phyloP scores from a whole-genome alignment of 176 grass and related monocot genomes.

The Tillandsia leiboldiana region DNA sequence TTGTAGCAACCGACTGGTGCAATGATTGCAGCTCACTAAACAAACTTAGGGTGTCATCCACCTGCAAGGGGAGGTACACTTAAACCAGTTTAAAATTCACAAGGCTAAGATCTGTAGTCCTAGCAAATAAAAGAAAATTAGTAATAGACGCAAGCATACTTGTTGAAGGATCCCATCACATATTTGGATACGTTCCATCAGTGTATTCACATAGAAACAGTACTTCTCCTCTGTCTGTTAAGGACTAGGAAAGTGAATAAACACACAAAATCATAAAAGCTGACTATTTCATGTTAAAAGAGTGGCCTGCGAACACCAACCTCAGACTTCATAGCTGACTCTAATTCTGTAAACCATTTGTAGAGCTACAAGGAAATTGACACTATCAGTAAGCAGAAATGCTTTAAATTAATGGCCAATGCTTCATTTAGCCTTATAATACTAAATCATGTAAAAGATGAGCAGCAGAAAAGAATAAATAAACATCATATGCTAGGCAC shows the following conservation, averaged over 20 bases:
- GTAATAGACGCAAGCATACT: constrained; percentile 23
- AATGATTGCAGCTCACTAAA: constrained; percentile 85
- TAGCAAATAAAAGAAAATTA: constrained; percentile 15
- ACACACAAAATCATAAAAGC: not conserved
- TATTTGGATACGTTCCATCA: constrained; percentile 69
- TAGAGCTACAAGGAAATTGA: constrained; percentile 59
- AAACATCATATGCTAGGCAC: not conserved
- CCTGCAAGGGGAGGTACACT: constrained; percentile 38
- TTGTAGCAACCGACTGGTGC: constrained; percentile 75
- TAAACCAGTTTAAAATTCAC: not conserved
- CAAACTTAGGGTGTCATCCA: constrained; percentile 83
- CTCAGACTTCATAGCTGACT: constrained; percentile 97
- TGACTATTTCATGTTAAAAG: constrained; percentile 2
- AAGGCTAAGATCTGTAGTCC: not conserved
- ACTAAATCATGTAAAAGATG: too few relatives aligned
- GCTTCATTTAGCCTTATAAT: not conserved
- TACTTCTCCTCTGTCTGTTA: constrained; percentile 92
- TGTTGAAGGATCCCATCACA: constrained; percentile 91
- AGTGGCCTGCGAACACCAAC: constrained; percentile 34
- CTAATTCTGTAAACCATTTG: constrained; percentile 94
- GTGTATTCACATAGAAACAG: constrained; percentile 74
- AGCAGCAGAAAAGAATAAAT: not conserved
- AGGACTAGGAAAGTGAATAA: constrained; percentile 23
- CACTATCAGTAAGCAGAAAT: constrained; percentile 10
- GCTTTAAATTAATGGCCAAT: not conserved